phyloP scores from a whole-genome alignment of 2,329 filamentous ascomycete species.

The Bipolaris victoriae region DNA sequence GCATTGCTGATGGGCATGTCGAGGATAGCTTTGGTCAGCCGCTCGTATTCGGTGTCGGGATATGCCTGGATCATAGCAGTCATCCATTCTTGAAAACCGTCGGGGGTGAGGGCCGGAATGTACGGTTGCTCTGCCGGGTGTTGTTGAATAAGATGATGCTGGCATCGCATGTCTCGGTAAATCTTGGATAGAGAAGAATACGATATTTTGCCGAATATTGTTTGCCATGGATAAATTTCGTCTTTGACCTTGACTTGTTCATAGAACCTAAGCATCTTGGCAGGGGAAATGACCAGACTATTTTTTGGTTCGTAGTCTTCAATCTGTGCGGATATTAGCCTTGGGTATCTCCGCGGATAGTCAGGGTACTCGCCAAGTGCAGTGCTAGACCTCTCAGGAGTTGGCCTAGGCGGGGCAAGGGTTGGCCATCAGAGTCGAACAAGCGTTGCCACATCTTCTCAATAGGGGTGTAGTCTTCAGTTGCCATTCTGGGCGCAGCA shows the following conservation, averaged over 20 bases:
- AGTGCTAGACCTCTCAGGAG: conserved; percentile 75
- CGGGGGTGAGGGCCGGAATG: conserved; percentile 55
- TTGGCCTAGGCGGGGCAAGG: conserved; percentile 71
- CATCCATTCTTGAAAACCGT: conserved; percentile 66
- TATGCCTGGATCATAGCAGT: conserved; percentile 74
- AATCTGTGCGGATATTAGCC: conserved; percentile 57
- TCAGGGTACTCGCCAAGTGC: conserved; percentile 65
- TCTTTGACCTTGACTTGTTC: conserved; percentile 66
- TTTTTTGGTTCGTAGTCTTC: conserved; percentile 71
- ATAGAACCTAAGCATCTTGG: conserved; percentile 78
- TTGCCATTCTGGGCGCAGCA: conserved; percentile 37
- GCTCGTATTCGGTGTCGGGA: conserved; percentile 74
- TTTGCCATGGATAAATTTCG: conserved; percentile 72
- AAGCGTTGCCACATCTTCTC: conserved; percentile 79
- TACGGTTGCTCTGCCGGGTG: conserved; percentile 50
- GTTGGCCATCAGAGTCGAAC: conserved; percentile 70
- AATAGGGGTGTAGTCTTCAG: conserved; percentile 49
- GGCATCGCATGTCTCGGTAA: conserved; percentile 56
- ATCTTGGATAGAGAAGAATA: conserved; percentile 52
- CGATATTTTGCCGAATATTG: conserved; percentile 59
- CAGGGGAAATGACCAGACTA: conserved; percentile 74
- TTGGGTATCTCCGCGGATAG: background rate
- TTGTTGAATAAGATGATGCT: conserved; percentile 57
- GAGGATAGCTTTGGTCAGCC: conserved; percentile 71
- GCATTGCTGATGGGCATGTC: conserved; percentile 74